Conservation (phyloP, 768 basidiomycete genomes). For the Rhodotorula paludigena region DNA sequence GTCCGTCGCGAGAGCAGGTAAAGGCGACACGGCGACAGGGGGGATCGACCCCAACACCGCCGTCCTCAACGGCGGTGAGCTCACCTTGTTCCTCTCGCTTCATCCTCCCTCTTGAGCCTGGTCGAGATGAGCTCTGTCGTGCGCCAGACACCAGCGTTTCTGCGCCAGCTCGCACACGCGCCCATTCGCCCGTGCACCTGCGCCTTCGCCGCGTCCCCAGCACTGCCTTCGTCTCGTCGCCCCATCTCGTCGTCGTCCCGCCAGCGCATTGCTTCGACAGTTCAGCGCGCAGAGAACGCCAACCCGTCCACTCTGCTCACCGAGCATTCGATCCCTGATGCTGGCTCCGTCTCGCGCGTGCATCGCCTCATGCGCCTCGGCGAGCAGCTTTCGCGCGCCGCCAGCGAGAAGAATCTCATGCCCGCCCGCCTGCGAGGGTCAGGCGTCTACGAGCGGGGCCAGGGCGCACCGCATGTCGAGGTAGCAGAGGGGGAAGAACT, state of each 20-base stretch:
- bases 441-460: neutral
- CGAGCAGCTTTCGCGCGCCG: neutral
- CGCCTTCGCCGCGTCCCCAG: neutral
- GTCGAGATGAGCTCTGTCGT: neutral
- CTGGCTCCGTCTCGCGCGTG: slow-evolving; percentile 14
- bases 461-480: too few relatives aligned
- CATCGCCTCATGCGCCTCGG: slow-evolving; percentile 8
- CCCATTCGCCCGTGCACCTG: neutral
- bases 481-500: neutral
- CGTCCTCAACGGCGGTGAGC: too few relatives aligned
- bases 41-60: too few relatives aligned
- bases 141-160: neutral
- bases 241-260: neutral
- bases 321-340: slow-evolving; percentile 4
- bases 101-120: neutral
- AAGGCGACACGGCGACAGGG: too few relatives aligned
- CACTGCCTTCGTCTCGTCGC: neutral
- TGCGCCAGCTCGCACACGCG: neutral
- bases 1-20: too few relatives aligned
- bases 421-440: slow-evolving; percentile 5
- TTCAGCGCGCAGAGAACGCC: neutral
- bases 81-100: too few relatives aligned
- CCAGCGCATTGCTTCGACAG: neutral
- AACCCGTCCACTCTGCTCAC: slow-evolving; percentile 7
- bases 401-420: neutral